Percentiles rank a stretch among this genome's conserved stretches.
These are phyloP conservation scores for Pyrenophora seminiperda DNA, from an alignment of 2,329 filamentous ascomycete species.

Conservation along the genomic window DNA sequence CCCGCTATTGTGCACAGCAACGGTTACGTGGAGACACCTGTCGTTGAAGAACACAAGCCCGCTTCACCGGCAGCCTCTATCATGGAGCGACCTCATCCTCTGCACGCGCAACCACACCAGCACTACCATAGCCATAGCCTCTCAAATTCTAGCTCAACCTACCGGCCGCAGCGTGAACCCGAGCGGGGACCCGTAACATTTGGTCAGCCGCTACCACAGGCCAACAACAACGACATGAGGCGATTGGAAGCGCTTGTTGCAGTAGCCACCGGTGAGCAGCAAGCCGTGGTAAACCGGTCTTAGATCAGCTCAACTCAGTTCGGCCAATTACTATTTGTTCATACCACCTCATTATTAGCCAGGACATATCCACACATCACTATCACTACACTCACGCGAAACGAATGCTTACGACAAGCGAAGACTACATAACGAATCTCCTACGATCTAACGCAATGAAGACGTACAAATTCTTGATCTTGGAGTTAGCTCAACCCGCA, in stretches of 20 bases:
- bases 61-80: constrained; percentile 32
- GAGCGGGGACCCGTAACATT: constrained; percentile 37
- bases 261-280: constrained; percentile 64
- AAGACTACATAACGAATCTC: constrained; percentile 26
- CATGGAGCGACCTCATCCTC: constrained; percentile 46
- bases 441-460: constrained; percentile 21
- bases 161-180: constrained; percentile 39
- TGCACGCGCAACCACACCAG: constrained; percentile 36
- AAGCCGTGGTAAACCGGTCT: constrained; percentile 40
- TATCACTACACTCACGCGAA: constrained; percentile 8
- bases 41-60: constrained; percentile 50
- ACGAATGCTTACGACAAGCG: constrained; percentile 24
- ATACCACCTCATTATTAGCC: not conserved
- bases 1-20: constrained; percentile 59
- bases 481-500: constrained; percentile 11
- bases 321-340: not conserved
- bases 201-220: constrained; percentile 43
- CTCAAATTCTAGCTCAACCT: constrained; percentile 33
- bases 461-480: constrained; percentile 19
- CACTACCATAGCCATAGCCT: constrained; percentile 39
- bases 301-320: constrained; percentile 7
- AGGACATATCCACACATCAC: not conserved
- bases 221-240: constrained; percentile 56
- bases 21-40: constrained; percentile 53
- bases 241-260: constrained; percentile 68